Base-by-base conservation (phyloP, 1,139 yeast genomes). In the Sugiyamaella xylanicola region DNA sequence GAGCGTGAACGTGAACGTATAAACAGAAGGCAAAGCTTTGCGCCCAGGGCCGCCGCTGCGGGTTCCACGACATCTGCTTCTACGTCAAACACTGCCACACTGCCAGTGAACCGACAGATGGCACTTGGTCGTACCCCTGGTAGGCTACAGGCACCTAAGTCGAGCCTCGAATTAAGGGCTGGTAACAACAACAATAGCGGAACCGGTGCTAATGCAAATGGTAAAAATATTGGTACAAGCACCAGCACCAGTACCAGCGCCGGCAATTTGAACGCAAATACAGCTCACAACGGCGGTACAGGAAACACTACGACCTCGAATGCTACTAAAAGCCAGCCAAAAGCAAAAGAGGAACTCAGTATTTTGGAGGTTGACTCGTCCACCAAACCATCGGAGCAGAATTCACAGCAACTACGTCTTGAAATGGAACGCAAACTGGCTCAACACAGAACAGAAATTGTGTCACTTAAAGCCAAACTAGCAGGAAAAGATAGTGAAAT, bases 401-500 rank as follows among this genome's bases (percentile, higher is more conserved):
- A 21, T 35, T 25, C 53, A 20, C 35, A 50, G 4, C 43, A 42
- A 16, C 35, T 41, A 16, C 32, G 48, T 41, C 32, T 22, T 13
- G 48, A 43, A n/a, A 50, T 50, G 42, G 53, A 50, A 15, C 48
- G 37, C 5, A 20, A 21, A 15, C 19, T 35, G 35, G 53, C 53
- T 9, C 43, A 21, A 22, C 35, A 42, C 15, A 32, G 43, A 5
- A 50, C 67, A 1, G 68, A 67, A 48, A 48, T 68, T 1, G 63
- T 61, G 8, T 52, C 65, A n/a, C 46, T 66, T 36, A 56, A 59
- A 35, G 70, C 71, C 9, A 56, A 59, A 41, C 41, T 68, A 11
- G 53, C 61, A 3, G 71, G 69, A 25, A 65, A 64, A 52, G 70
- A 67, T 43, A 56, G 57, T 4, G 71, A 68, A 44, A 54, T 68